Evolutionary conservation across 2,329 filamentous ascomycete genomes (phyloP), one percentile per base, ranked within the genome.

Genomic region (Fusarium brachygibbosum): DNA sequence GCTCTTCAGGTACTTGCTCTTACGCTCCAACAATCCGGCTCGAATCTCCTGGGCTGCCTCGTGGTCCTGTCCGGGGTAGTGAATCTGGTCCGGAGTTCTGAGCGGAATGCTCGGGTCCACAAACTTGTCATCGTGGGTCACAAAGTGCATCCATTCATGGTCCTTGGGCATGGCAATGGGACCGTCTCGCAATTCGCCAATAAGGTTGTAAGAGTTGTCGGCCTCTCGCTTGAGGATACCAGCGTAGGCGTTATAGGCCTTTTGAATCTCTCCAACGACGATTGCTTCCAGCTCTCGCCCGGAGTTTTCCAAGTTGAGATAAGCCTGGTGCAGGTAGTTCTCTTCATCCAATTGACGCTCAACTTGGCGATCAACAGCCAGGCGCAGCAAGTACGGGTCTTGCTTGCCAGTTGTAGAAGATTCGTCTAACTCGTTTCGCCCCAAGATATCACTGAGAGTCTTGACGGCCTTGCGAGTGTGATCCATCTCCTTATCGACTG

Each of bases 1-100:
- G 79, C 94, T 98, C 84, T 98, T 98, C 66, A 99, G 83, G 76
- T 98, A 99, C 78, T 98, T 99, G 87, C 94, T 97, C 89, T 98
- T 98, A 71, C 96, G 91, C 83, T 99, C 96, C 35, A 99, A 84
- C 80, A 98, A 90, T 4, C 96, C 96, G 21, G 93, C 93, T 64
- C 94, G 87, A 54, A 99, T 92, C 79, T 98, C 95, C 65, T 92
- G 77, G 85, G 93, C 79, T 54, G 93, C 89, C 65, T 92, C 90
- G 78, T 97, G 92, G 74, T 97, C 88, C 76, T 93, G 93, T 41
- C 96, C 96, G 19, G 94, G 94, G 77, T 98, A 99, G 63, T 93
- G 88, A 70, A 99, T 97, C 67, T 93, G 91, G 75, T 97, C 89
- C 21, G 93, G 81, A 53, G 90, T 88, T 57, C 96, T 89, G 63